Percentiles rank a stretch among this genome's conserved stretches.
Evolutionary conservation across 306 rosid species (phyloP).

Genomic region (Fragaria nilgerrensis): DNA sequence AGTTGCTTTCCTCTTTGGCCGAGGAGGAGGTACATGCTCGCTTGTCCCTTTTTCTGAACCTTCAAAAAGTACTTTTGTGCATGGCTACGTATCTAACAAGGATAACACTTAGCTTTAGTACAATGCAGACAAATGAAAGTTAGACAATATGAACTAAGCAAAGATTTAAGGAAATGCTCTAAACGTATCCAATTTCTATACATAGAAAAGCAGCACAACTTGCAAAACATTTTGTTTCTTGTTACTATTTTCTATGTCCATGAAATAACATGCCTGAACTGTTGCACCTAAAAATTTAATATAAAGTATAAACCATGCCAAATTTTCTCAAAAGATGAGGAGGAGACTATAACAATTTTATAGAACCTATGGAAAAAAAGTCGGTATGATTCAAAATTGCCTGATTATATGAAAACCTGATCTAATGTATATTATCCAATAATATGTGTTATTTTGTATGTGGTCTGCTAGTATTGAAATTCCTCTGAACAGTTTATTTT

Average conservation of each 20-base stretch:
- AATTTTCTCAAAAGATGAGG: not conserved
- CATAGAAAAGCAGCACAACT: not conserved
- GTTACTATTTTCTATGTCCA: not conserved
- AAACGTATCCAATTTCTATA: not conserved
- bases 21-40: slow-evolving; percentile 96
- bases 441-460: not conserved
- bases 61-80: slow-evolving; percentile 94
- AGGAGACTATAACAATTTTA: not conserved
- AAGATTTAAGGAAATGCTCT: not conserved
- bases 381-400: not conserved
- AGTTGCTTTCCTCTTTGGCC: slow-evolving; percentile 92
- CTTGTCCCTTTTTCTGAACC: slow-evolving; percentile 87
- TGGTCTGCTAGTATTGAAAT: too few species aligned
- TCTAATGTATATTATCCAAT: not conserved
- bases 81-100: slow-evolving; percentile 87
- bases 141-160: not conserved
- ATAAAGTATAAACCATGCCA: not conserved
- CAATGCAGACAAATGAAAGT: not conserved
- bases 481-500: not conserved
- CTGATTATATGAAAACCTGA: not conserved
- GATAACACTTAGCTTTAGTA: not conserved
- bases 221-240: not conserved
- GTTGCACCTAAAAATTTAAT: not conserved
- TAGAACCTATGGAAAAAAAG: not conserved
- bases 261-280: not conserved